phyloP scores from a whole-genome alignment of 2,329 filamentous ascomycete genomes.

The Sporothrix pallida region DNA sequence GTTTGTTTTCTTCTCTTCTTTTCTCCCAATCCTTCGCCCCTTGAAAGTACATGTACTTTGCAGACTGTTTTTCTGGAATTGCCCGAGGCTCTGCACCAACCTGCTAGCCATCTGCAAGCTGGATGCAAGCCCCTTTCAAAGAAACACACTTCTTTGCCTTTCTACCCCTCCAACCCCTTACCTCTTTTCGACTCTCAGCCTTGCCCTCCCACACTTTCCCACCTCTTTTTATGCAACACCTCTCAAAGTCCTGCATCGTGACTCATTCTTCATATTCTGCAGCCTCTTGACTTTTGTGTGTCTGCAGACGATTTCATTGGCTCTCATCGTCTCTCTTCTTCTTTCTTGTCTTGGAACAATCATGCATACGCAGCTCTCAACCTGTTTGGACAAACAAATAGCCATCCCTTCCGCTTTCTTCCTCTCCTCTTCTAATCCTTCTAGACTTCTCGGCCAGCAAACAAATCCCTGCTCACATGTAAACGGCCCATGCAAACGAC shows the following conservation, averaged over 20 bases:
- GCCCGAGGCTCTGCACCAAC: constrained; percentile 6
- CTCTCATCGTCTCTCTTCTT: neutral
- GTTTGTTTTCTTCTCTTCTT: neutral
- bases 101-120: too few relatives aligned
- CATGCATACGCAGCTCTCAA: neutral
- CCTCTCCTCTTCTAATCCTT: neutral
- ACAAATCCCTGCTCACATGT: neutral
- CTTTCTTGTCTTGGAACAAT: neutral
- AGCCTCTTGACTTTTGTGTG: neutral
- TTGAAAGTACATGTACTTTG: constrained; percentile 3
- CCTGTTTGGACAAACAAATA: neutral
- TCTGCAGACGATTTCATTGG: neutral
- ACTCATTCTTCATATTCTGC: constrained; percentile 11
- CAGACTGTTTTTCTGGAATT: neutral
- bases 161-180: neutral
- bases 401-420: too few relatives aligned
- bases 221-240: neutral
- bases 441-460: neutral
- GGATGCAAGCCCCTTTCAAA: constrained; percentile 10
- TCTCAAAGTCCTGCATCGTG: neutral
- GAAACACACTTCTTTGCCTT: neutral
- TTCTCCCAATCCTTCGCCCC: neutral
- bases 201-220: neutral
- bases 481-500: neutral
- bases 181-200: neutral